Evolutionary conservation across 2,329 filamentous ascomycete genomes (phyloP), one percentile per base, ranked within the genome.

Genomic region (Ophiostoma quercus): DNA sequence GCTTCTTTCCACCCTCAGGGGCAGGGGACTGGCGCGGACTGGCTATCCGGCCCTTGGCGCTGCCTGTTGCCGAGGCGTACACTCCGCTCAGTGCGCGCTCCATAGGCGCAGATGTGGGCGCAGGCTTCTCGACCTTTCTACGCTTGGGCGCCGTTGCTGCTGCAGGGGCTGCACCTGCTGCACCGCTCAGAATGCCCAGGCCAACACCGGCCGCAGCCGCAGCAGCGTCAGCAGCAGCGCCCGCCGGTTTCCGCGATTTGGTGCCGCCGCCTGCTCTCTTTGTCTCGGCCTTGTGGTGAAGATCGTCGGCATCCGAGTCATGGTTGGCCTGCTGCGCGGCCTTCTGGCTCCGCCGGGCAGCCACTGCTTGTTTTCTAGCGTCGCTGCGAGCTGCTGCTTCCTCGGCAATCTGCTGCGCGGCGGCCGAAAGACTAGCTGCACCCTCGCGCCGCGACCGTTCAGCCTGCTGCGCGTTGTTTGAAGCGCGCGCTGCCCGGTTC

Each of bases 371-470:
- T 76, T 94, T 92, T 73, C 92, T 86, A 43, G 90, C 89, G 76
- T 96, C 93, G 77, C 92, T 95, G 74, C 94, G 88, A 70, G 91
- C 89, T 14, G 92, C 91, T 25, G 91, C 91, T 78, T 97, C 94
- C 47, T 90, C 91, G 68, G 94, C 93, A 69, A 95, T 85, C 63
- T 91, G 85, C 72, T 90, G 88, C 70, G 89, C 89, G 14, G 90
- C 90, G 1, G 91, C 91, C 29, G 92, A 92, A 74, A 93, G 91
- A 54, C 88, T 88, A 29, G 90, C 86, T 12, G 90, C 91, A 29
- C 90, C 91, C 76, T 97, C 93, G 73, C 92, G 87, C 71, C 92
- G 86, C 66, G 90, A 89, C 34, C 90, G 85, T 77, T 96, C 92
- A 41, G 88, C 87, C 63, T 88, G 84, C 63, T 88, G 84, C 32